A percentile compares a stretch with the other conserved stretches of the same genome.
Conservation (phyloP, 768 basidiomycete species). For the Calocera viscosa region DNA sequence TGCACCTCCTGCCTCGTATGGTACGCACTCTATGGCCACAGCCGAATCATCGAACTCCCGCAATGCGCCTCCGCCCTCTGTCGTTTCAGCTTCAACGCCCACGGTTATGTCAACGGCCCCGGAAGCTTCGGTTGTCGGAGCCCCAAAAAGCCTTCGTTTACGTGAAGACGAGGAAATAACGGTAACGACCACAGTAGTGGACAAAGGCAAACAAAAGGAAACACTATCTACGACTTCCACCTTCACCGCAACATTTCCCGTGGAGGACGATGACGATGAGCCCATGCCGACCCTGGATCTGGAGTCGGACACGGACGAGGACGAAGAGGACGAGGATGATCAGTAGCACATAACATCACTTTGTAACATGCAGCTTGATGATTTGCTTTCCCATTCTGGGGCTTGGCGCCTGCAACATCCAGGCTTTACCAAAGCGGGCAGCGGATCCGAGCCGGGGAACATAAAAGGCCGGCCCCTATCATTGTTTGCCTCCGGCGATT, state of each 20-base stretch:
- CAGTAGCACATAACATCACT: no score
- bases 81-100: background rate
- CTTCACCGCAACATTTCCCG: constrained; percentile 1
- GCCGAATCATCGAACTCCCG: background rate
- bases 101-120: background rate
- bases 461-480: background rate
- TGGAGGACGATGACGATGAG: constrained; percentile 37
- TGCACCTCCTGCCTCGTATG: background rate
- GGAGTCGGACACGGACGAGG: constrained; percentile 64
- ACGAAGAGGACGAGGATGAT: constrained; percentile 16
- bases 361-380: no score
- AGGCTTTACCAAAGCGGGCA: background rate
- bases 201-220: constrained; percentile 7
- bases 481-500: background rate
- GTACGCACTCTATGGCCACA: background rate
- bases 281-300: constrained; percentile 66
- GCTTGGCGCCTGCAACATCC: background rate
- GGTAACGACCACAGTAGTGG: constrained; percentile 7
- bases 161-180: constrained; percentile 15
- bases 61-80: background rate
- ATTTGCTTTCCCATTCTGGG: background rate
- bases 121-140: background rate
- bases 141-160: background rate
- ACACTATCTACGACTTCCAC: constrained; percentile 1
- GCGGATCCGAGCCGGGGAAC: background rate